Base-by-base conservation (phyloP, 1,284 basidiomycete genomes). In the Flammula alnicola region DNA sequence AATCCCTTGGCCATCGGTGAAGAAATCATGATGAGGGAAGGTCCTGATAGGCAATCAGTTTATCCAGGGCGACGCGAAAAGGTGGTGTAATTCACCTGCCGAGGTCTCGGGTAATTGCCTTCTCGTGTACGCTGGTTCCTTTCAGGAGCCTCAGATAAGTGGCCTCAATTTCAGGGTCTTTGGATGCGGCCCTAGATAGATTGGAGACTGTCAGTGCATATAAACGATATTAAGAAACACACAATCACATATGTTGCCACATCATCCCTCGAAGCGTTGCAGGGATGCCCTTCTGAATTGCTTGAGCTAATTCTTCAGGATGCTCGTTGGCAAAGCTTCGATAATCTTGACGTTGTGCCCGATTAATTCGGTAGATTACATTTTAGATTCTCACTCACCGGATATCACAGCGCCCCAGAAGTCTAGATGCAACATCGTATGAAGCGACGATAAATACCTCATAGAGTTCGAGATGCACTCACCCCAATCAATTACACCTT, bases 321-420 rank as follows among this genome's bases (percentile, higher is more conserved):
- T 85, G 75, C 36, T 85, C 81, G 19, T 88, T 71, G 3, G 95
- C 95, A 47, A 93, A 94, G 2, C 73, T 75, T 64, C 93, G 90
- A 63, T 97, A 98, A 67, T 96, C 92, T 86, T 39, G n/a, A 33
- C 7, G 19, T 26, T 20, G 7, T 16, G 12, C 41, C 16, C 36
- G 17, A 4, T 6, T 23, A 14, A 30, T 17, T 6, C n/a, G 32
- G 37, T 17, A 23, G 19, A 39, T 26, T 6, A 31, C n/a, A 32
- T 14, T n/a, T n/a, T 5, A 8, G 16, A 12, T 38, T 20, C 32
- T 14, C 10, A 25, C 60, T 36, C 63, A 88, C 89, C 90, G 56
- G 88, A 91, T 65, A 99, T 92, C 5, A 99, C 95, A 12, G 81
- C 80, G 1, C 97, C 96, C 96, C 97, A 99, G 72, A 98, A 99